Conservation (phyloP, 768 basidiomycete species). For the Amanita molliuscula region DNA sequence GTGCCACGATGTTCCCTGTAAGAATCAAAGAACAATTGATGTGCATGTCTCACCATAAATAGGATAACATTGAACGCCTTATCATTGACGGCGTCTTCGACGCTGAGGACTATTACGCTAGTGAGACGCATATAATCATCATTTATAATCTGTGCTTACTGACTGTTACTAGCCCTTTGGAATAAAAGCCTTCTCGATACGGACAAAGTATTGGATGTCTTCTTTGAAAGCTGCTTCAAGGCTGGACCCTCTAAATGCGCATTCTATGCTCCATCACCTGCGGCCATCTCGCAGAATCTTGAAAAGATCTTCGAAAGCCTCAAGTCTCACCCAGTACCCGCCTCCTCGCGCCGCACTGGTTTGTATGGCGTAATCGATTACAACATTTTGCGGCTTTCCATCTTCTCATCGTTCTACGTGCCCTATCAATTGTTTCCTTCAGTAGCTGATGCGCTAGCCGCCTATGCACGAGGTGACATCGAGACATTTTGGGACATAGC, state of each 20-base stretch:
- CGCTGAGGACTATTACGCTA: too few relatives aligned
- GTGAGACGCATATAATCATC: too few relatives aligned
- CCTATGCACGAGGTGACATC: constrained; percentile 22
- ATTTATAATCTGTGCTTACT: too few relatives aligned
- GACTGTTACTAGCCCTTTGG: too few relatives aligned
- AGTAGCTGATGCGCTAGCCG: constrained; percentile 26
- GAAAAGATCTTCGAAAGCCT: constrained; percentile 22
- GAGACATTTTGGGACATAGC: constrained; percentile 15
- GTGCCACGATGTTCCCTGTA: too few relatives aligned
- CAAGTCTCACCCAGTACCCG: too few relatives aligned
- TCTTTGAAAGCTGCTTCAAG: constrained; percentile 25
- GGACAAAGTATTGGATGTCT: too few relatives aligned
- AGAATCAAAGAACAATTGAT: too few relatives aligned
- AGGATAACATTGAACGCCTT: too few relatives aligned
- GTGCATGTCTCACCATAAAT: too few relatives aligned
- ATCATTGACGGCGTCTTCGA: too few relatives aligned
- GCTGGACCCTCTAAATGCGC: constrained; percentile 26
- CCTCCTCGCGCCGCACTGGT: constrained; percentile 5
- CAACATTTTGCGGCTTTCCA: constrained; percentile 13
- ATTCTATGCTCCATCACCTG: constrained; percentile 27
- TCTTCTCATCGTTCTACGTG: constrained; percentile 24
- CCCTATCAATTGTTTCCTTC: constrained; percentile 23
- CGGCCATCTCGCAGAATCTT: constrained; percentile 23
- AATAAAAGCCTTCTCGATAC: too few relatives aligned
- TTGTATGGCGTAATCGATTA: constrained; percentile 30